Base-by-base conservation (phyloP, 2,329 filamentous ascomycete species). In the Alternaria incomplexa region DNA sequence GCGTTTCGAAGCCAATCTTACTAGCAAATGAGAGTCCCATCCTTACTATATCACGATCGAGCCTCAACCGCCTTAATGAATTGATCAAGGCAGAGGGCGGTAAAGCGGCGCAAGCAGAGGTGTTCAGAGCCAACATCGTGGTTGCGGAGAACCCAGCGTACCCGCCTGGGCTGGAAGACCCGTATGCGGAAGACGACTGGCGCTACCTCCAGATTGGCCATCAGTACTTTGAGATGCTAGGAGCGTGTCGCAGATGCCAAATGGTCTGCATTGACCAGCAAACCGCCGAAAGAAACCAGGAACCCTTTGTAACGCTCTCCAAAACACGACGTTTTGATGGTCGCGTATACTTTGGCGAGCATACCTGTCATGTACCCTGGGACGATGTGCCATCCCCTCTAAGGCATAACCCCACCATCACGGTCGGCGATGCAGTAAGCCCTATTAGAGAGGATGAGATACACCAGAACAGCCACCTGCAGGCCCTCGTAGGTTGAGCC, bases 11-110 rank as follows among this genome's bases (percentile, higher is more conserved):
- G 55, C 87, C 89, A 4, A 93, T 98, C 32, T 82, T 96, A 0
- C 83, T 99, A 4, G 92, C 94, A 23, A 99, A 99, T 77, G 96
- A 98, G 79, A 97, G 93, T 56, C 95, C 96, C 0, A 96, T 99
- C 47, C 86, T 99, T 1, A 87, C 93, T 50, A 90, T 98, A 59
- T 93, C 92, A 20, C 86, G 88, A 57, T 89, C 91, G 10, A 97
- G 93, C 69, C 86, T 98, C 51, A 89, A 92, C 50, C 86, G 86
- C 3, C 81, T 98, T 8, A 98, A 98, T 73, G 82, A 86, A 63
- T 83, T 88, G 12, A 96, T 98, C 70, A 85, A 82, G 56, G 79
- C 81, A 5, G 84, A 82, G n/a, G 87, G 87, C 20, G 88, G 88
- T n/a, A 88, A 86, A 65, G 84, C 87, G 0, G 89, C 93, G 4